Evolutionary conservation across 208 protist species (phyloP).

Genomic region (Phytomonas sp.): DNA sequence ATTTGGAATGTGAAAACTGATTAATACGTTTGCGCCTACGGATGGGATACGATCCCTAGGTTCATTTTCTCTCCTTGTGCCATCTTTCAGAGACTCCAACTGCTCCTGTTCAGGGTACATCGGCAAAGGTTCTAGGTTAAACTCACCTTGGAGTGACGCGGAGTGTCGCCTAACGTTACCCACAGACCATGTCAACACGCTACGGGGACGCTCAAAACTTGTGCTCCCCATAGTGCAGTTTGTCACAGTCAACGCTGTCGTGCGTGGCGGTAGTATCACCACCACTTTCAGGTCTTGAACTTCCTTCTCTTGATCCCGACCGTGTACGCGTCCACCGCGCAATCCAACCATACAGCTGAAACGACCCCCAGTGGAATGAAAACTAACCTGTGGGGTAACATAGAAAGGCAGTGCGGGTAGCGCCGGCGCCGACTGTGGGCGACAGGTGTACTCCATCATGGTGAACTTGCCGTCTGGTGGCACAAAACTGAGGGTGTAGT

Average conservation of each 20-base stretch:
- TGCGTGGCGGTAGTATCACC: slow-evolving; percentile 54
- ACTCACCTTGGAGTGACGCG: slow-evolving; percentile 66
- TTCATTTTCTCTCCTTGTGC: background rate
- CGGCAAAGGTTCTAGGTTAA: slow-evolving; percentile 27
- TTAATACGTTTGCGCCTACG: slow-evolving; percentile 19
- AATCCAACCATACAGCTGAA: slow-evolving; percentile 86
- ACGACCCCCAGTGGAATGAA: slow-evolving; percentile 50
- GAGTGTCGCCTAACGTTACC: slow-evolving; percentile 23
- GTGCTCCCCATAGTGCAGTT: slow-evolving; percentile 63
- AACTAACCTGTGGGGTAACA: slow-evolving; percentile 82
- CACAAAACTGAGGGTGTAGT: slow-evolving; percentile 77
- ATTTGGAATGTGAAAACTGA: slow-evolving; percentile 74
- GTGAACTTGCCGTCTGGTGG: slow-evolving; percentile 88
- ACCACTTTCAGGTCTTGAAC: slow-evolving; percentile 65
- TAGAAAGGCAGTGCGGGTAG: slow-evolving; percentile 69
- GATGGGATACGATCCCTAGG: background rate
- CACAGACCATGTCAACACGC: slow-evolving; percentile 71
- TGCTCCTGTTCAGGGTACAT: background rate
- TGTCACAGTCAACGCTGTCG: slow-evolving; percentile 44
- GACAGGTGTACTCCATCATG: slow-evolving; percentile 75
- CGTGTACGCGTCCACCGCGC: slow-evolving; percentile 15
- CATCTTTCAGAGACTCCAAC: background rate
- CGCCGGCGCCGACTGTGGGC: slow-evolving; percentile 18
- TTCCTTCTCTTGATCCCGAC: slow-evolving; percentile 27
- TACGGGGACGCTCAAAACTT: slow-evolving; percentile 51